Conservation (phyloP, 192 early-diverging fungal genomes). For the Coemansia sp. region DNA sequence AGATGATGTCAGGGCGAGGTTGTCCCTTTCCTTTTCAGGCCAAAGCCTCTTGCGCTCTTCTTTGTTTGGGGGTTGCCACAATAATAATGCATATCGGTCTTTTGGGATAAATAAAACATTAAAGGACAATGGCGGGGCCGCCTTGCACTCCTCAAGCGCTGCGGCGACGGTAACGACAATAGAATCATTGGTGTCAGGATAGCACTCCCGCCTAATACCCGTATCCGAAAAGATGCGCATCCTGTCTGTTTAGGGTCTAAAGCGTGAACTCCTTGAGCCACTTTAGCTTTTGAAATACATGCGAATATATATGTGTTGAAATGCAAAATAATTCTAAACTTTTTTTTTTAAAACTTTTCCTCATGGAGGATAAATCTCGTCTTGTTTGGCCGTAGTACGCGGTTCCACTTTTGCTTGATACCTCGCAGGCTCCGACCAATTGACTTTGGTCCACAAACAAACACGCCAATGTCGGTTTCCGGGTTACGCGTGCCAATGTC, state of each 20-base stretch:
- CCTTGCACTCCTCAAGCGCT: neutral
- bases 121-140: neutral
- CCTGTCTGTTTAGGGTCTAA: neutral
- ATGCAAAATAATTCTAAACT: neutral
- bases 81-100: neutral
- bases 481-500: slow-evolving; percentile 60
- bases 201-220: neutral
- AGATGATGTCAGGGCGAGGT: neutral
- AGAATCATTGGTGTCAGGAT: neutral
- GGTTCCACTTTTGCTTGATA: slow-evolving; percentile 35
- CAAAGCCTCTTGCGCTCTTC: neutral
- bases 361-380: slow-evolving; percentile 67
- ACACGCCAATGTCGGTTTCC: slow-evolving; percentile 71
- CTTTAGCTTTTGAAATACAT: neutral
- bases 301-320: neutral
- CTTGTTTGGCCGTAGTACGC: slow-evolving; percentile 39
- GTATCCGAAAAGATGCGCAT: neutral
- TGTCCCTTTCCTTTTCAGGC: neutral
- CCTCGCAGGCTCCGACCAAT: slow-evolving; percentile 59
- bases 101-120: neutral
- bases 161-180: neutral
- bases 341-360: slow-evolving; percentile 38
- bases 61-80: neutral
- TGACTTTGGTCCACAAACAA: slow-evolving; percentile 75
- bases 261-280: neutral